phyloP scores from a whole-genome alignment of 495 filamentous ascomycete species.

The Darksidea phi region DNA sequence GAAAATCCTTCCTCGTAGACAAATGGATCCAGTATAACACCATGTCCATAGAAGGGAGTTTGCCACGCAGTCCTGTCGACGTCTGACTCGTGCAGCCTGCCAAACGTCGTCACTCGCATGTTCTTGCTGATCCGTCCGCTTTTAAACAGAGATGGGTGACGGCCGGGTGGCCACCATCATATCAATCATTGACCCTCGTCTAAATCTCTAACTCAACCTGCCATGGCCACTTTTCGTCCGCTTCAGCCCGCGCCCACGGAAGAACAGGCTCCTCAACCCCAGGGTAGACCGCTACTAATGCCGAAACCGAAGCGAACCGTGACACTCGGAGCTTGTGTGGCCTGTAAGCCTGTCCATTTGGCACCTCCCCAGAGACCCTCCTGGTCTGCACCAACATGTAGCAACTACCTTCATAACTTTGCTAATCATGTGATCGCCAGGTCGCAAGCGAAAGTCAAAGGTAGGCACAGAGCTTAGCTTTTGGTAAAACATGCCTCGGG shows the following conservation, averaged over 20 bases:
- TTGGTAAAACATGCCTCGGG: not conserved
- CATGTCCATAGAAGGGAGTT: too few relatives aligned
- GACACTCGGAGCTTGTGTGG: slow-evolving; percentile 26
- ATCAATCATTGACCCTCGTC: too few relatives aligned
- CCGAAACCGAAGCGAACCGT: slow-evolving; percentile 33
- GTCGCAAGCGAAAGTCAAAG: slow-evolving; percentile 30
- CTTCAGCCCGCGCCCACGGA: slow-evolving; percentile 30
- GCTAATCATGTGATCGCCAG: not conserved
- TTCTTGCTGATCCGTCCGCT: too few relatives aligned
- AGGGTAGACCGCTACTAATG: slow-evolving; percentile 7
- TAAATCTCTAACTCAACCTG: not conserved
- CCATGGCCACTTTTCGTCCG: slow-evolving; percentile 24
- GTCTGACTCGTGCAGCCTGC: too few relatives aligned
- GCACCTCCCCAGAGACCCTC: not conserved
- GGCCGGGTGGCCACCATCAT: too few relatives aligned
- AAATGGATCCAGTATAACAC: too few relatives aligned
- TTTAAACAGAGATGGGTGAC: too few relatives aligned
- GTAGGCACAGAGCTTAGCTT: not conserved
- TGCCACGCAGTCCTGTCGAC: too few relatives aligned
- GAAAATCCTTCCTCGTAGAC: slow-evolving; percentile 1
- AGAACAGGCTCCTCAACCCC: slow-evolving; percentile 12
- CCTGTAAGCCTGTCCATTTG: slow-evolving; percentile 1
- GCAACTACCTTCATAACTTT: too few relatives aligned
- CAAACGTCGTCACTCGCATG: too few relatives aligned
- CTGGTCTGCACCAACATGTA: too few relatives aligned